These are phyloP conservation scores for Arthrobotrys sphaeroides DNA, from an alignment of 2,329 filamentous ascomycete genomes.

Conservation along the genomic window DNA sequence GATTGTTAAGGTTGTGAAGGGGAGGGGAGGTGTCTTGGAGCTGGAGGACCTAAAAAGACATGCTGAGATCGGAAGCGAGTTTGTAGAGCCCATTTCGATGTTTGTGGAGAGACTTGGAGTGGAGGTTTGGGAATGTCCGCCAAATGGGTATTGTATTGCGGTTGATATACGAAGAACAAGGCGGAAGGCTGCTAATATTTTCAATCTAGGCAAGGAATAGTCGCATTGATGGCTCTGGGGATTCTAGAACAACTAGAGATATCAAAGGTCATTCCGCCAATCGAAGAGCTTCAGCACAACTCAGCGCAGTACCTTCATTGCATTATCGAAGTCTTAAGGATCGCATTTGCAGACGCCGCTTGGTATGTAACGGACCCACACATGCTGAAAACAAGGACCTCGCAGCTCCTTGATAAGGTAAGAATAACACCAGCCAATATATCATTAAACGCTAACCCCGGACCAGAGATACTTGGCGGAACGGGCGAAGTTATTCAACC, in stretches of 20 bases:
- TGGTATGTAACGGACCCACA: slow-evolving; percentile 92
- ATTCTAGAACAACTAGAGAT: slow-evolving; percentile 88
- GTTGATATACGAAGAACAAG: no score
- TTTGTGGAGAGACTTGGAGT: slow-evolving; percentile 62
- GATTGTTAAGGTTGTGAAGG: slow-evolving; percentile 78
- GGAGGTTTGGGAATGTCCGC: slow-evolving; percentile 94
- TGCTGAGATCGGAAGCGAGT: slow-evolving; percentile 75
- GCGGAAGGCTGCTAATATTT: neutral
- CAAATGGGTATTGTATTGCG: slow-evolving; percentile 73
- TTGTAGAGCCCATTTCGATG: slow-evolving; percentile 84
- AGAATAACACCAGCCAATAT: slow-evolving; percentile 63
- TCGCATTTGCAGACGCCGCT: slow-evolving; percentile 86
- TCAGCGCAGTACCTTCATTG: slow-evolving; percentile 79
- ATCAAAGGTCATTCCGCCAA: slow-evolving; percentile 76
- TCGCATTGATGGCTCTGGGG: slow-evolving; percentile 91
- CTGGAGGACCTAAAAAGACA: slow-evolving; percentile 84
- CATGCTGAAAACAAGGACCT: slow-evolving; percentile 73
- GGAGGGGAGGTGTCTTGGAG: slow-evolving; percentile 79
- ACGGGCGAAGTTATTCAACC: slow-evolving; percentile 69
- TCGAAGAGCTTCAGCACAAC: slow-evolving; percentile 75
- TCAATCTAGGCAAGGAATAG: slow-evolving; percentile 76
- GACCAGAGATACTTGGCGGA: slow-evolving; percentile 66
- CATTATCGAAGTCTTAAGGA: slow-evolving; percentile 84
- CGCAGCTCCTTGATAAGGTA: slow-evolving; percentile 75
- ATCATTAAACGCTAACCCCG: slow-evolving; percentile 65